phyloP scores from a whole-genome alignment of 1,284 basidiomycete genomes.

The Moniliella sp. region DNA sequence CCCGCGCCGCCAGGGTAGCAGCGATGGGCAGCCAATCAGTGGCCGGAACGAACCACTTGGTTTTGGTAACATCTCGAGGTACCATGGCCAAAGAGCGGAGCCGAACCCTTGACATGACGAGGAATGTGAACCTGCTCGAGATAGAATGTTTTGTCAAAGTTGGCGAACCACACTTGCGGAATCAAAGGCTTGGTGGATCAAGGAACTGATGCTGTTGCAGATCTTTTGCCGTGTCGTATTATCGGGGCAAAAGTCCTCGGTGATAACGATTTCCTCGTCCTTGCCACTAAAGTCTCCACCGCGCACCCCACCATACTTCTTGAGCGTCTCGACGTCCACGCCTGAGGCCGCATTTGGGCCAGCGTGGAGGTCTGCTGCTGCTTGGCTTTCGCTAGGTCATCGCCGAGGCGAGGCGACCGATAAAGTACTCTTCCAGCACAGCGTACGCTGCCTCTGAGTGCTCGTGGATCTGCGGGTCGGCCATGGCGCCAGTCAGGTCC shows the following conservation, averaged over 20 bases:
- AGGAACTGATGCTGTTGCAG: constrained; percentile 71
- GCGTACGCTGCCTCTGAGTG: constrained; percentile 80
- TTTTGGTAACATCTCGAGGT: constrained; percentile 68
- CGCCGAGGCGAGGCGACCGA: constrained; percentile 15
- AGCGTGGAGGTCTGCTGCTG: too few relatives aligned
- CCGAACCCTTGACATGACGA: constrained; percentile 64
- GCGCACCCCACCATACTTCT: too few relatives aligned
- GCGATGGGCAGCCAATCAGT: constrained; percentile 76
- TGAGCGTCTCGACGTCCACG: too few relatives aligned
- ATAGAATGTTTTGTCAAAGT: constrained; percentile 85
- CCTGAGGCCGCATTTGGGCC: too few relatives aligned
- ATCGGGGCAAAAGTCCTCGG: constrained; percentile 33
- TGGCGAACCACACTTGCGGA: constrained; percentile 58
- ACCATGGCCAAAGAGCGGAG: constrained; percentile 60
- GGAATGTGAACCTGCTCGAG: constrained; percentile 83
- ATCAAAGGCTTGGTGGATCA: constrained; percentile 71
- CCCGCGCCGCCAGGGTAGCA: constrained; percentile 55
- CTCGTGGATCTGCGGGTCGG: constrained; percentile 58
- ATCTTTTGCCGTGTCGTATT: constrained; percentile 18
- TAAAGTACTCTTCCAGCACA: constrained; percentile 56
- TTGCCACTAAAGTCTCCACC: constrained; percentile 18
- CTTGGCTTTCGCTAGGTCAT: too few relatives aligned
- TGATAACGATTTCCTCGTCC: constrained; percentile 44
- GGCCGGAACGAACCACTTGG: constrained; percentile 84
- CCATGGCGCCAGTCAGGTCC: constrained; percentile 63